Base-by-base conservation (phyloP, 306 rosid species). In the Coriaria nepalensis region DNA sequence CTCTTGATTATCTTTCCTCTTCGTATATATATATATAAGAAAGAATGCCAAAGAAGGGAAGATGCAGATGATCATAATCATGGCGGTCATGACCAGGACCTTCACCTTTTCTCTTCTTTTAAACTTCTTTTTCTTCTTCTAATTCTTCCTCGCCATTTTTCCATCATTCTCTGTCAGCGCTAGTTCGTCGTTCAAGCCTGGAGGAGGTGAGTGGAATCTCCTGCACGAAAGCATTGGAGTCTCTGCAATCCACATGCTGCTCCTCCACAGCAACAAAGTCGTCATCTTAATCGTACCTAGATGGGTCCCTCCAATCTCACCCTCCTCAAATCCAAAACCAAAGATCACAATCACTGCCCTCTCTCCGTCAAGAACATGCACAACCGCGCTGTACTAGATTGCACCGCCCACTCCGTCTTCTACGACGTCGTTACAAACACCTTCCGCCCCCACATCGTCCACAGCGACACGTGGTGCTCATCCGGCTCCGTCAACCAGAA, bases 191-290 rank as follows among this genome's bases (percentile, higher is more conserved):
- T 33, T 39, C 8, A 9, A 33, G 41, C 43, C 10, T 45, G 52
- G 32, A 43, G 83, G 75, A 0, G 93, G 95, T 0, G 51, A 59
- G 34, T 86, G 96, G 96, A 12, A 43, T n/a, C 64, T 77, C 10
- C 62, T 86, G 10, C 73, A 68, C 8, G 14, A 39, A 2, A 70
- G 71, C 75, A 70, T 82, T 8, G 96, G 96, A 37, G 65, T 86
- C 58, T 79, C 94, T 0, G 96, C 96, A 70, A 82, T 86, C 90
- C 96, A 86, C 90, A 86, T 86, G 94, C 96, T 82, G 20, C 74
- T 86, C 0, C 68, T 86, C 63, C 39, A 7, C 6, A 80, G 77
- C 76, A 71, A 78, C 64, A 72, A 70, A 43, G 90, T 86, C 6
- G 10, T 86, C 32, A 71, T 82, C 45, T 82, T 52, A 86, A 86